These are phyloP conservation scores for Entrophospora sp. DNA, from an alignment of 192 early-diverging fungal species.

Conservation along the genomic window DNA sequence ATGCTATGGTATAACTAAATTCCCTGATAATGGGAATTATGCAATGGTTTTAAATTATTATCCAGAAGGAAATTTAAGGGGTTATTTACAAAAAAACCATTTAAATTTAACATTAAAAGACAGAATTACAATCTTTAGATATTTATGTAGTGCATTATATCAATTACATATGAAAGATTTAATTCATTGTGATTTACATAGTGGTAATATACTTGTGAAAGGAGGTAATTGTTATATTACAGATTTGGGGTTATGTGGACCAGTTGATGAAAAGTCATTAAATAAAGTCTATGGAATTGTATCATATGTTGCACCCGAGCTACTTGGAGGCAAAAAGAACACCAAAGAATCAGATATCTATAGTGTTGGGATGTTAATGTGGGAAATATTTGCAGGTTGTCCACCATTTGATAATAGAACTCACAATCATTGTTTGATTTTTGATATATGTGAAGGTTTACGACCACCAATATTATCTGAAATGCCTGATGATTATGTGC, in stretches of 20 bases:
- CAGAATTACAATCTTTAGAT: neutral
- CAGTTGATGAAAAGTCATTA: neutral
- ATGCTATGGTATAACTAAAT: neutral
- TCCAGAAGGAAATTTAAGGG: neutral
- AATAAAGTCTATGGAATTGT: neutral
- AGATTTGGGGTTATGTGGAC: neutral
- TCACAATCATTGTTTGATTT: constrained; percentile 16
- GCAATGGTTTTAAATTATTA: neutral
- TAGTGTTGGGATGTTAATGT: constrained; percentile 34
- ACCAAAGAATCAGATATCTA: too few relatives aligned
- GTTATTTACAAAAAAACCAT: neutral
- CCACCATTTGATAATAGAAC: constrained; percentile 28
- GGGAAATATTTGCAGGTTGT: constrained; percentile 30
- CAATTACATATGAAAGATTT: neutral
- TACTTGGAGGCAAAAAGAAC: neutral
- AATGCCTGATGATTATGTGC: constrained; percentile 24
- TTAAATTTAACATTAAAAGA: neutral
- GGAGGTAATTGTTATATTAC: neutral
- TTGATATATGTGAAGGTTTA: constrained; percentile 22
- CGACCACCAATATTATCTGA: constrained; percentile 27
- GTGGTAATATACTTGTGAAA: neutral
- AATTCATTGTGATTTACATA: constrained; percentile 4
- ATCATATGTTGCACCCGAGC: too few relatives aligned
- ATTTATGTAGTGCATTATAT: neutral
- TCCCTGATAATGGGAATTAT: neutral